Conservation (phyloP, 1,139 yeast genomes). For the Yamadazyma conglobata region DNA sequence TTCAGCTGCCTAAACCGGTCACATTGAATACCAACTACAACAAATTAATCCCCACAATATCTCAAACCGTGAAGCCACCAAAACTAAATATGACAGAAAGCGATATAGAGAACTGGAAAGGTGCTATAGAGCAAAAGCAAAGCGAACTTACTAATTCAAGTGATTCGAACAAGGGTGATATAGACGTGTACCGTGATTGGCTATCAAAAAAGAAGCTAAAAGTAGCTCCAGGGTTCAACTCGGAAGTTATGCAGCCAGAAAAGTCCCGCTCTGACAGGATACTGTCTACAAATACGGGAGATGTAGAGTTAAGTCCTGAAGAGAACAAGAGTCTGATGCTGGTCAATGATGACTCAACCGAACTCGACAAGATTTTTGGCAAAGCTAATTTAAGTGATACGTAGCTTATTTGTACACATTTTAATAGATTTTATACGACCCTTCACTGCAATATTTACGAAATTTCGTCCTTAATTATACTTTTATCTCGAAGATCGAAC, state of each 20-base stretch:
- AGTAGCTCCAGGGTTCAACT: conserved; percentile 44
- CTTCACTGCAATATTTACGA: no score
- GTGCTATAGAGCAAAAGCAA: conserved; percentile 22
- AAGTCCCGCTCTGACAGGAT: conserved; percentile 4
- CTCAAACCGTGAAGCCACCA: conserved; percentile 38
- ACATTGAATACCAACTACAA: conserved; percentile 51
- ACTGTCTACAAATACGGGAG: not conserved
- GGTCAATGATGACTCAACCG: conserved; percentile 18
- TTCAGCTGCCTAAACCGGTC: conserved; percentile 56
- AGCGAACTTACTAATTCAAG: conserved; percentile 9
- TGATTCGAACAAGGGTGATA: conserved; percentile 13
- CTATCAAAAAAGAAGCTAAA: conserved; percentile 28
- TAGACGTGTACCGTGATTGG: conserved; percentile 30
- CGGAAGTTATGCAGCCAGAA: conserved; percentile 33
- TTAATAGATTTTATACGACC: no score
- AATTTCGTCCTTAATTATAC: no score
- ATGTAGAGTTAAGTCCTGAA: not conserved
- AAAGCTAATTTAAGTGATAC: conserved; percentile 1
- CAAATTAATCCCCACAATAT: conserved; percentile 34
- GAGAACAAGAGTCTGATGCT: conserved; percentile 4
- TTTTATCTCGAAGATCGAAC: no score
- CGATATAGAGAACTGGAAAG: conserved; percentile 30
- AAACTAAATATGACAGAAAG: conserved; percentile 27
- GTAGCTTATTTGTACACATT: no score
- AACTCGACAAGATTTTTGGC: conserved; percentile 31